Base-by-base conservation (phyloP, 768 basidiomycete species). In the Symmetrospora coprosmae region DNA sequence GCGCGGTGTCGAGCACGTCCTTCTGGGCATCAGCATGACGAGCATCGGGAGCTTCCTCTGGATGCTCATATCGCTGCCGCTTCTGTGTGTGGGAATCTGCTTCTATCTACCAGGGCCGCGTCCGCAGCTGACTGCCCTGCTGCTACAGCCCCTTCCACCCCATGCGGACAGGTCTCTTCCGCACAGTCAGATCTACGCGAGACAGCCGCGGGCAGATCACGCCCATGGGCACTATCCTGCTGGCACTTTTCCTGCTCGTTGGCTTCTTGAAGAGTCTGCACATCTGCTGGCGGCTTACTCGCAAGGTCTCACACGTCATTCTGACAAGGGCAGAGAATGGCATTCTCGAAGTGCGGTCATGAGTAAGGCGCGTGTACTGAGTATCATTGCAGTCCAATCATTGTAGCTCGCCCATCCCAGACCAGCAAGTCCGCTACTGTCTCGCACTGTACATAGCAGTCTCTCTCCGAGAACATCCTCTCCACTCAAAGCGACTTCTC, bases 21-120 rank as follows among this genome's bases (percentile, higher is more conserved):
- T 43, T 7, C 39, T 58, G 40, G 55, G 55, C 4, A 58, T 58
- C 41, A 45, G 41, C 6, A 58, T 58, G 55, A 58, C 55, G n/a
- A 43, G 55, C 13, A 58, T 58, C 16, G 55, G 55, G 23, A 58
- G 55, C 31, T 58, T 58, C 25, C 40, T 58, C 28, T 58, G 55
- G 55, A 16, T 58, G 4, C 40, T 58, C 3, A 3, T 58, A 25
- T 45, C 55, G 17, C 41, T 58, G 30, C 55, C 55, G 28, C 31
- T 58, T 2, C 46, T 25, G 55, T 58, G 43, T 14, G 53, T 19
- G 43, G 25, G 43, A 46, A 13, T 11, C 43, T 9, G 43, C 17
- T 19, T 9, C 9, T 46, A 19, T 47, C 41, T 23, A n/a, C 27
- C 13, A 30, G 8, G n/a, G n/a, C n/a, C n/a, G n/a, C n/a, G n/a